Conservation (phyloP, 75 land plant species). For the Picea glauca region DNA sequence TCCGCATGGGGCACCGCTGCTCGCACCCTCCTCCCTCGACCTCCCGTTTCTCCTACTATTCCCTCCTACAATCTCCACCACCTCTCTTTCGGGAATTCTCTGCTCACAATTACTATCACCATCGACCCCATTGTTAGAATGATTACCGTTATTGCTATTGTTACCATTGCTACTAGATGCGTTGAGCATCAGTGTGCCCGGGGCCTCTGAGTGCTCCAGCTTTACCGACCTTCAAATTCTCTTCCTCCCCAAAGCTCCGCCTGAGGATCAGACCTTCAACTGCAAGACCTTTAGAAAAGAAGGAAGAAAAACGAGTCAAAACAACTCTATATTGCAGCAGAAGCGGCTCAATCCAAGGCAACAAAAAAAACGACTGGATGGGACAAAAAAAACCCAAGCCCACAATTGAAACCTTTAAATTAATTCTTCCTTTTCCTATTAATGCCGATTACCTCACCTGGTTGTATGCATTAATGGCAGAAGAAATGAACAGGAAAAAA, state of each 20-base stretch:
- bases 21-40: neutral
- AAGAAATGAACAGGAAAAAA: neutral
- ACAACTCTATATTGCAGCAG: neutral
- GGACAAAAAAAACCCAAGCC: neutral
- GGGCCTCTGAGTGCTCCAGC: slow-evolving; percentile 1
- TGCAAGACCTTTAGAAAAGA: no score
- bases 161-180: slow-evolving; percentile 3
- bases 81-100: neutral
- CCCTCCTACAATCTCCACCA: slow-evolving; percentile 8
- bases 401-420: neutral
- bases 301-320: neutral
- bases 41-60: no score
- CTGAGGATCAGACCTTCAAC: slow-evolving; percentile 4
- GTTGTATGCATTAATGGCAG: no score
- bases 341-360: slow-evolving; percentile 7
- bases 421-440: neutral
- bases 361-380: neutral
- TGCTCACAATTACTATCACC: neutral
- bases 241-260: neutral
- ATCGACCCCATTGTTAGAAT: neutral
- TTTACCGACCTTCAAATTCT: neutral
- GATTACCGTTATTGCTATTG: neutral
- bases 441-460: no score
- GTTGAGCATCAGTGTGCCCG: neutral
- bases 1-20: slow-evolving; percentile 30